Base-by-base conservation (phyloP, 75 land plant genomes). In the Pinus taeda region DNA sequence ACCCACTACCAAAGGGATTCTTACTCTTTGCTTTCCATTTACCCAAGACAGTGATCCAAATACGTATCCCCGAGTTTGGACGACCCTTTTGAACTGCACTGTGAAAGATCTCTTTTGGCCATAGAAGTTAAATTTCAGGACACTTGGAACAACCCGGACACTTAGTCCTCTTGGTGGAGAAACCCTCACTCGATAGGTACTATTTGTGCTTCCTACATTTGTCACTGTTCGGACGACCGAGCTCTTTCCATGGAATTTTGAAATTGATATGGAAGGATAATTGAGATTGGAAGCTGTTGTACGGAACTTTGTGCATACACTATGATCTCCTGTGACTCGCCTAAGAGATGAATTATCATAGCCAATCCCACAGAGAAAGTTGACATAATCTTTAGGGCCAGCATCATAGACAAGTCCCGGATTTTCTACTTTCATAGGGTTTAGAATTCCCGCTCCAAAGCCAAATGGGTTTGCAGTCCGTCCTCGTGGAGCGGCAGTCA, bases 41-140 rank as follows among this genome's bases (percentile, higher is more conserved):
- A 69, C 84, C 98, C 98, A 95, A 29, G 88, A 60, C 57, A 93
- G 60, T 4, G 79, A 84, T 26, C 98, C 98, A 73, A 95, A 95
- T 21, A 76, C 84, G 76, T 93, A 87, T 21, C 84, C 88, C 24
- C 79, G 59, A 4, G 81, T 30, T 55, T 84, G 79, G 42, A 79
- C 75, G 39, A 71, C 29, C 20, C 84, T 84, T 66, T 73, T 78
- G 76, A 93, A 86, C 29, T 81, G 66, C 75, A 91, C 81, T 21
- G 90, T 84, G 77, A 88, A 95, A 15, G 80, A 79, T 74, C 85
- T 64, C 71, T 81, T 86, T 73, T 92, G 83, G 12, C 86, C 84
- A 58, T 64, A 82, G 42, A 56, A 56, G 57, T 49, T 82, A 79
- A 95, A 95, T 26, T 59, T 33, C 29, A 95, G 85, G 15, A 67